These are phyloP conservation scores for Coemansia brasiliensis DNA, from an alignment of 192 early-diverging fungal genomes.

Conservation along the genomic window DNA sequence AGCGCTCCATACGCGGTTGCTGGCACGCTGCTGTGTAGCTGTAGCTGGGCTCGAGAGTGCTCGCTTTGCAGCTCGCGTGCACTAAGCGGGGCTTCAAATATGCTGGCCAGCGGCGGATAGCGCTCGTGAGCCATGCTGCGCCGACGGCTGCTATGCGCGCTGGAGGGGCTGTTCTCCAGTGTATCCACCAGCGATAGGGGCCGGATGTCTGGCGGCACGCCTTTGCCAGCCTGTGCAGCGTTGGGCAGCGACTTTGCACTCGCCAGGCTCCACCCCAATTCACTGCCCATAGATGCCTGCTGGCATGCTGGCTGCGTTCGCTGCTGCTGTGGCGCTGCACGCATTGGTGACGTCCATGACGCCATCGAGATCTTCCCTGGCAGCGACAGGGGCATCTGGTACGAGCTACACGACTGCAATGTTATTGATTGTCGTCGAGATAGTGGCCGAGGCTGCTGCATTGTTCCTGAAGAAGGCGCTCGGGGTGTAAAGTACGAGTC, in stretches of 20 bases:
- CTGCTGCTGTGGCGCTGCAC: slow-evolving; percentile 1
- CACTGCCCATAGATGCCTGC: background rate
- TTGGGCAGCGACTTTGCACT: slow-evolving; percentile 40
- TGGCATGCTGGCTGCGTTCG: slow-evolving; percentile 2
- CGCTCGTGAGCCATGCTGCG: slow-evolving; percentile 49
- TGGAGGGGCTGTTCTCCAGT: background rate
- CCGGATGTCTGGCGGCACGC: background rate
- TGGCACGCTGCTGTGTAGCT: slow-evolving; percentile 2
- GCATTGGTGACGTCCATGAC: slow-evolving; percentile 7
- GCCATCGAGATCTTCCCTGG: slow-evolving; percentile 1
- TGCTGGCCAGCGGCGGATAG: slow-evolving; percentile 53
- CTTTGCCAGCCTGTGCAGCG: background rate
- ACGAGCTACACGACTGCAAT: slow-evolving; percentile 42
- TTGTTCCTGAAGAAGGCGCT: slow-evolving; percentile 7
- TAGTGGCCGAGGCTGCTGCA: slow-evolving; percentile 17
- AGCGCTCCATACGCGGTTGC: background rate
- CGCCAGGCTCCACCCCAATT: slow-evolving; percentile 20
- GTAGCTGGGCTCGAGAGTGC: slow-evolving; percentile 7
- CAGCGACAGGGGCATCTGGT: slow-evolving; percentile 27
- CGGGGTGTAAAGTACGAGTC: slow-evolving; percentile 17
- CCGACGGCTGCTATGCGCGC: slow-evolving; percentile 18
- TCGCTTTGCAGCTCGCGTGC: slow-evolving; percentile 3
- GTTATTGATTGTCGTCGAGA: slow-evolving; percentile 43
- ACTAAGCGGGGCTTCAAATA: slow-evolving; percentile 25
- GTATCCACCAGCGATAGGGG: slow-evolving; percentile 8